Evolutionary conservation across 345 rosid species (phyloP).

Genomic region (Microthlaspi erraticum): DNA sequence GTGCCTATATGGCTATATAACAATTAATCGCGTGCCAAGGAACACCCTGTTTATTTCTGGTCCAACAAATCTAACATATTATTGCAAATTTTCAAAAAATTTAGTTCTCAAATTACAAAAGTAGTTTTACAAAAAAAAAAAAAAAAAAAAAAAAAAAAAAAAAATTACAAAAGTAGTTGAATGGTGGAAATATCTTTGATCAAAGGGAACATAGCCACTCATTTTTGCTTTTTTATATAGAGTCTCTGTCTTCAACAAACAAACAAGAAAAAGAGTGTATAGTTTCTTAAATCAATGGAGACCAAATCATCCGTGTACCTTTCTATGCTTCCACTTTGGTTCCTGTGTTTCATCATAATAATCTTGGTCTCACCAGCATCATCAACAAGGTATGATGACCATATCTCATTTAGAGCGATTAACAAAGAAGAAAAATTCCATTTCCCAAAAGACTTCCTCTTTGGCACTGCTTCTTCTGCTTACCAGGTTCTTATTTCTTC

Average conservation of each 20-base stretch:
- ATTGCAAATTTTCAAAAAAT: too few relatives aligned
- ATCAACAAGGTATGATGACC: slow-evolving; percentile 22
- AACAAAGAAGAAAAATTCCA: background rate
- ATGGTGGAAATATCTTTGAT: slow-evolving; percentile 28
- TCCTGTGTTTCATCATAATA: slow-evolving; percentile 29
- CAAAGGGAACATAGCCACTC: slow-evolving; percentile 10
- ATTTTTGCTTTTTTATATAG: slow-evolving; percentile 3
- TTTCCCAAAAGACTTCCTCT: slow-evolving; percentile 51
- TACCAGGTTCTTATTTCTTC: slow-evolving; percentile 57
- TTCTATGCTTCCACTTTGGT: slow-evolving; percentile 2
- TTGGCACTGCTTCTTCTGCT: slow-evolving; percentile 82
- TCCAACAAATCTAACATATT: too few relatives aligned
- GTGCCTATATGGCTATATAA: too few relatives aligned
- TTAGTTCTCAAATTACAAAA: too few relatives aligned
- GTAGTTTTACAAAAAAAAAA: too few relatives aligned
- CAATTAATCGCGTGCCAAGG: too few relatives aligned
- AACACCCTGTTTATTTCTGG: too few relatives aligned
- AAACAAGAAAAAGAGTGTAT: background rate
- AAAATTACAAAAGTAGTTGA: background rate
- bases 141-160: too few relatives aligned
- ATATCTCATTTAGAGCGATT: slow-evolving; percentile 20
- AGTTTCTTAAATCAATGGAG: slow-evolving; percentile 8
- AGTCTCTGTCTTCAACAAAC: background rate
- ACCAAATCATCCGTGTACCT: slow-evolving; percentile 8
- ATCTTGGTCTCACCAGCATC: slow-evolving; percentile 13